These are phyloP conservation scores for Onygena corvina DNA, from an alignment of 2,329 filamentous ascomycete species.

Conservation along the genomic window DNA sequence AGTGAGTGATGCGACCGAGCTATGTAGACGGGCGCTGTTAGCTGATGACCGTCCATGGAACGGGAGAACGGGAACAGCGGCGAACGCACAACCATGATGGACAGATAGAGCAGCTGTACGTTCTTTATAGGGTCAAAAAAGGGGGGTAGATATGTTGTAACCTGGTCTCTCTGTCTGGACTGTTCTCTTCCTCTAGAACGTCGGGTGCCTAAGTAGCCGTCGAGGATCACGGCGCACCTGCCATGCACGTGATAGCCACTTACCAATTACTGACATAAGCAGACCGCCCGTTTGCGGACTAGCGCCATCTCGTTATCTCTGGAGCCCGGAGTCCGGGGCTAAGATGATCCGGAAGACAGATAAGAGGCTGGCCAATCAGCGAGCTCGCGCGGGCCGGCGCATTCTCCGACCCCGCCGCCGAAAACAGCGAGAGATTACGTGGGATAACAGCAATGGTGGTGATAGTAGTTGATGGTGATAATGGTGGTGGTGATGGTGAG, in stretches of 20 bases:
- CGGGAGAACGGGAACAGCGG: constrained; percentile 36
- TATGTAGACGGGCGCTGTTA: constrained; percentile 56
- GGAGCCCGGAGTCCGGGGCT: not conserved
- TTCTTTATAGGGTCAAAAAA: no score
- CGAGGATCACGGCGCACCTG: no score
- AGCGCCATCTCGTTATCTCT: not conserved
- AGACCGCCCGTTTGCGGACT: no score
- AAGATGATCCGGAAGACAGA: constrained; percentile 3
- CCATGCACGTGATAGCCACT: no score
- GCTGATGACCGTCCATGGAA: constrained; percentile 17
- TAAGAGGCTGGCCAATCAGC: not conserved
- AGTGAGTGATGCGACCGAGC: constrained; percentile 87
- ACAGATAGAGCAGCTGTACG: constrained; percentile 8
- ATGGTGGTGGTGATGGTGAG: not conserved
- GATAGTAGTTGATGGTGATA: not conserved
- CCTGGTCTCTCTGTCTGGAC: not conserved
- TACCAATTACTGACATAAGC: no score
- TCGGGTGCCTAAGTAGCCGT: no score
- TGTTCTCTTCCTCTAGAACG: no score
- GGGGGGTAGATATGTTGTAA: no score
- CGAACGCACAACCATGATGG: constrained; percentile 33
- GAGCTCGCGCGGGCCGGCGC: not conserved
- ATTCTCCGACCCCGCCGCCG: constrained; percentile 1
- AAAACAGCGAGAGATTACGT: no score
- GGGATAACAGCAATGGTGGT: no score